Evolutionary conservation across 108 stramenopile species (phyloP), one percentile per base, ranked within the genome.

Genomic region (Pseudonitzschia delicatissima): DNA sequence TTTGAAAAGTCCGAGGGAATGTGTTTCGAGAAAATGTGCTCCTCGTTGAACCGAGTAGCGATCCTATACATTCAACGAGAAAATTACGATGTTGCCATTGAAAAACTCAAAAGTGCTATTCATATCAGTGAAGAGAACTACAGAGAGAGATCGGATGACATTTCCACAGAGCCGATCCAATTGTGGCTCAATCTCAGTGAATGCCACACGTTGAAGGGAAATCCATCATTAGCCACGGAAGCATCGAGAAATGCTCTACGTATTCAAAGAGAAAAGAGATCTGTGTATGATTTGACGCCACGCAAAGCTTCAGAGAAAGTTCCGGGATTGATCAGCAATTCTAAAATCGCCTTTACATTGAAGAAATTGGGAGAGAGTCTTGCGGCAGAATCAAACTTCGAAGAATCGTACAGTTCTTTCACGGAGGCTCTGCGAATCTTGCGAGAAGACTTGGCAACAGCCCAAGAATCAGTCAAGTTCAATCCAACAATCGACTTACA

Each of bases 131-230:
- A 67, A 44, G 36, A 61, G 7, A 39, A 57, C 1, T 12, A 34
- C 1, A 37, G 40, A 13, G 53, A 55, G 13, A 8, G 31, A 55
- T 55, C 53, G 6, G 55, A 62, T 27, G 67, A 23, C 28, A 37
- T 49, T 37, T 53, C 45, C 33, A 18, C 58, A 34, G 59, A 71
- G 32, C 45, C 61, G 0, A 66, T 68, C 20, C 71, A 76, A 44
- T 35, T 81, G 0, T 76, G 75, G 74, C 27, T 64, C 48, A 76
- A 81, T 55, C 42, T 81, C 17, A 75, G 48, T 11, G 67, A 76
- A 45, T 76, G 74, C 39, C 64, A 69, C 34, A 40, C 34, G 2
- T 32, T 61, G 20, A 37, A 33, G 23, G 32, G 40, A 25, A 60
- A 76, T 15, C 71, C 31, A 33, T 55, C 50, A 4, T 35, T 63